phyloP scores from a whole-genome alignment of 495 filamentous ascomycete genomes.

The Patellaria atrata region DNA sequence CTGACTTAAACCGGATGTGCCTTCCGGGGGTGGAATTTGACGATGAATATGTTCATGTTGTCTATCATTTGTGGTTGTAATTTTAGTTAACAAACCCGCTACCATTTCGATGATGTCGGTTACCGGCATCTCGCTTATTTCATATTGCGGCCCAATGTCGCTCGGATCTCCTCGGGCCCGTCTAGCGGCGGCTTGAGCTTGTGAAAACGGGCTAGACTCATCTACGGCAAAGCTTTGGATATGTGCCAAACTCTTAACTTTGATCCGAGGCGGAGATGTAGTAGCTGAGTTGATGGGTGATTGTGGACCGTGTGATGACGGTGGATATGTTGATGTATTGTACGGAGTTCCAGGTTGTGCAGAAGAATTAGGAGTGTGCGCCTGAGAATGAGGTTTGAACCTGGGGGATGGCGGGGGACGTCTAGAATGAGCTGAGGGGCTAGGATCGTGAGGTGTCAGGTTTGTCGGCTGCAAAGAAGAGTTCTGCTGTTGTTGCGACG shows the following conservation, averaged over 20 bases:
- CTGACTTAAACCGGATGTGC: slow-evolving; percentile 49
- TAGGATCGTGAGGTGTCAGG: slow-evolving; percentile 10
- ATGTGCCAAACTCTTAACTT: slow-evolving; percentile 71
- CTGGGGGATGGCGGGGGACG: slow-evolving; percentile 5
- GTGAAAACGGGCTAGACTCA: slow-evolving; percentile 35
- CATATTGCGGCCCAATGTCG: slow-evolving; percentile 51
- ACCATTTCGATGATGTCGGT: slow-evolving; percentile 99
- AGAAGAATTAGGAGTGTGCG: slow-evolving; percentile 4
- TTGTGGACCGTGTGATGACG: slow-evolving; percentile 35
- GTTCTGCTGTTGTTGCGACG: slow-evolving; percentile 3
- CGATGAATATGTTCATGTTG: slow-evolving; percentile 75
- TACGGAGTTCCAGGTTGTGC: slow-evolving; percentile 7
- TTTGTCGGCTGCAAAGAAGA: slow-evolving; percentile 1
- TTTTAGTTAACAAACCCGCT: slow-evolving; percentile 92
- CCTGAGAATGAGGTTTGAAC: slow-evolving; percentile 7
- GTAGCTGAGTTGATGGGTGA: slow-evolving; percentile 34
- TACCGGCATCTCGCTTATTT: slow-evolving; percentile 97
- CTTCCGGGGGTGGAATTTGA: slow-evolving; percentile 52
- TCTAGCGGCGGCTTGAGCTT: slow-evolving; percentile 24
- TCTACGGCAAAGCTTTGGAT: slow-evolving; percentile 79
- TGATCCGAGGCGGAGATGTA: slow-evolving; percentile 60
- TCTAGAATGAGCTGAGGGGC: slow-evolving; percentile 12
- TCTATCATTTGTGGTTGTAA: slow-evolving; percentile 89
- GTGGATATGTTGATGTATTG: slow-evolving; percentile 35
- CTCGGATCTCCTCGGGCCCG: slow-evolving; percentile 29